Evolutionary conservation across 192 early-diverging fungal genomes (phyloP), one percentile per base, ranked within the genome.

Genomic region (Coemansia pectinata): DNA sequence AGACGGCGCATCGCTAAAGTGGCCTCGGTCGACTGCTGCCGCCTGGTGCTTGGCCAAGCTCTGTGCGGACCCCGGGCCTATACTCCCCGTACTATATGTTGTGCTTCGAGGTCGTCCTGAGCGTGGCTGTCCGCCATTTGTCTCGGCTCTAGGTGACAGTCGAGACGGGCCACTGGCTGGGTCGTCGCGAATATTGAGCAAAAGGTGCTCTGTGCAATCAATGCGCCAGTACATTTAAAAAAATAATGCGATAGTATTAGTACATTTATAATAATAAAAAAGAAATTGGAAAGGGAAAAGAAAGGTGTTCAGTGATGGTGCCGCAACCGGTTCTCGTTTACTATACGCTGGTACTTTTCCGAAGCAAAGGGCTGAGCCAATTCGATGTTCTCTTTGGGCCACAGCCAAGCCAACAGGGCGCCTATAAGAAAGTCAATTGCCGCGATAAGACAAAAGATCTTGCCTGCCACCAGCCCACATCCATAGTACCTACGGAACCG

Each of bases 381-480:
- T 45, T 96, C 93, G 62, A 98, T 94, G 14, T 76, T 57, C 38
- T 85, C 78, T 27, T 79, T 73, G 12, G 97, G 95, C 69, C 92
- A 88, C 27, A 93, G 41, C 88, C 88, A 92, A 65, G 95, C 95
- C 33, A 98, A 78, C 39, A 96, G 85, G 8, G 87, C 85, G 72
- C 87, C 92, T 23, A 97, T 70, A 52, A 96, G 69, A 80, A 94
- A 93, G 69, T 95, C 91, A 2, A 95, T 74, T 7, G 94, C 94
- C 14, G 95, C 90, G 21, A 97, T 86, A 83, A 99, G 91, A 71
- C 91, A 91, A 41, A 94, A 93, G 40, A 97, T 81, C 78, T 94
- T 95, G 14, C 97, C 97, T 0, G 96, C 97, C 70, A 92, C 88
- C 21, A 92, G 72, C 15, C 97, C 97, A 63, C 95, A 96, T 7